Percentiles rank a stretch among this genome's conserved stretches.
Evolutionary conservation across 2,329 filamentous ascomycete genomes (phyloP).

Genomic region (Aspergillus sp.): DNA sequence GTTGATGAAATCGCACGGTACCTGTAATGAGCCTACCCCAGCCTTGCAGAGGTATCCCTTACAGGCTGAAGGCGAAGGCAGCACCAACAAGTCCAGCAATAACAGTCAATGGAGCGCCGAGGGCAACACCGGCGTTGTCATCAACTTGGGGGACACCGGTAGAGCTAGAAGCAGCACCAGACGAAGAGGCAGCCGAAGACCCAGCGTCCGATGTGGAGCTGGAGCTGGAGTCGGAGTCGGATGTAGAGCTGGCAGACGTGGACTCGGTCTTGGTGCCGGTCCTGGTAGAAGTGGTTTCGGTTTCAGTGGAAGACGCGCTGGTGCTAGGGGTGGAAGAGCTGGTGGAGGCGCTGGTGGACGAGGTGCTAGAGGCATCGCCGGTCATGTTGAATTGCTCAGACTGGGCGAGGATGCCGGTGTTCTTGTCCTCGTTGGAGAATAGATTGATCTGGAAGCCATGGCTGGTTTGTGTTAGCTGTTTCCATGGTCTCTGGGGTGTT

Average conservation of each 20-base stretch:
- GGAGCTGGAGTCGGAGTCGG: conserved; percentile 5
- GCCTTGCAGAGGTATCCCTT: background rate
- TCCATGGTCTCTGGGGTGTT: no score
- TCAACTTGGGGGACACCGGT: background rate
- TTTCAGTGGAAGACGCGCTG: conserved; percentile 5
- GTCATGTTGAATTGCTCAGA: conserved; percentile 36
- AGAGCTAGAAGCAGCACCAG: conserved; percentile 5
- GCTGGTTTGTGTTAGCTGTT: conserved; percentile 16
- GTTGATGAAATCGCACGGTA: no score
- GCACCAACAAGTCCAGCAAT: conserved; percentile 23
- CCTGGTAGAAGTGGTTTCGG: background rate
- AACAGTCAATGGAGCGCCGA: conserved; percentile 15
- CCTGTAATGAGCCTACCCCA: no score
- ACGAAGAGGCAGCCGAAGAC: conserved; percentile 8
- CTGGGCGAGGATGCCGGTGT: conserved; percentile 44
- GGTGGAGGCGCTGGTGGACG: background rate
- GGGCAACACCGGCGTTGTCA: conserved; percentile 12
- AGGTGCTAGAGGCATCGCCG: conserved; percentile 15
- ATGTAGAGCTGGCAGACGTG: no score
- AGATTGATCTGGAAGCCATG: conserved; percentile 44
- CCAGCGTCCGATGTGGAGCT: conserved; percentile 11
- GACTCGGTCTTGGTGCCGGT: background rate
- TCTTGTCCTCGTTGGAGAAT: conserved; percentile 30
- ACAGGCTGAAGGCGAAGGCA: conserved; percentile 17
- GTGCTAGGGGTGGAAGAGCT: no score